Conservation (phyloP, 495 filamentous ascomycete species). For the Staphylotrichum tortipilum region DNA sequence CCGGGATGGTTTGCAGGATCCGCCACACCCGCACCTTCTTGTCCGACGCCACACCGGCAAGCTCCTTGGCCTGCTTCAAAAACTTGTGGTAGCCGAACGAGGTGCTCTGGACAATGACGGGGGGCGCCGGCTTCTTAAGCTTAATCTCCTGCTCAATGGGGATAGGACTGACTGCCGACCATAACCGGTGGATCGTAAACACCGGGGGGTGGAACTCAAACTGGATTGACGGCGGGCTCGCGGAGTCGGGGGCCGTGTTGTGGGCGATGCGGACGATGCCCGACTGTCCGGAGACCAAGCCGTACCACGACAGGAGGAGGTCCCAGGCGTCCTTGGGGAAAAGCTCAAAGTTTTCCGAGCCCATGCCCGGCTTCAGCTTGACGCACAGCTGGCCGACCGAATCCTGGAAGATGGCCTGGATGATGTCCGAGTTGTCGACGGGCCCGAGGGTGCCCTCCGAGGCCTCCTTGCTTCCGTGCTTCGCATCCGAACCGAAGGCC, state of each 20-base stretch:
- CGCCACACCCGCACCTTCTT: slow-evolving; percentile 77
- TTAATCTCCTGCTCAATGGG: slow-evolving; percentile 52
- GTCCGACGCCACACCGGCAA: slow-evolving; percentile 52
- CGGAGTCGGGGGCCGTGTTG: slow-evolving; percentile 55
- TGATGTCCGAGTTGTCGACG: slow-evolving; percentile 77
- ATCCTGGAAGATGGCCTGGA: slow-evolving; percentile 40
- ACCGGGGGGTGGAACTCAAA: slow-evolving; percentile 81
- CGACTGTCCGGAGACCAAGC: slow-evolving; percentile 58
- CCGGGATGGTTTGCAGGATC: slow-evolving; percentile 43
- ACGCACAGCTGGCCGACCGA: slow-evolving; percentile 52
- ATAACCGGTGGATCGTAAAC: slow-evolving; percentile 76
- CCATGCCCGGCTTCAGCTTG: slow-evolving; percentile 64
- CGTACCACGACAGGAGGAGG: slow-evolving; percentile 72
- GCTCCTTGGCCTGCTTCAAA: slow-evolving; percentile 59
- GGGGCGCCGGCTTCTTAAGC: slow-evolving; percentile 45
- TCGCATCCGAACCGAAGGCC: slow-evolving; percentile 50
- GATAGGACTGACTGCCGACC: slow-evolving; percentile 43
- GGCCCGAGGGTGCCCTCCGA: slow-evolving; percentile 62
- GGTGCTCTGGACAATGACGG: slow-evolving; percentile 60
- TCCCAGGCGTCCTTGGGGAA: slow-evolving; percentile 76
- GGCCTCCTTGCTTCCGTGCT: slow-evolving; percentile 50
- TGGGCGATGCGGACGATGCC: slow-evolving; percentile 69
- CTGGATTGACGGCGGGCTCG: slow-evolving; percentile 54
- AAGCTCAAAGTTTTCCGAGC: slow-evolving; percentile 63
- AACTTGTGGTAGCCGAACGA: slow-evolving; percentile 61